Evolutionary conservation across 2,329 filamentous ascomycete genomes (phyloP), one percentile per base, ranked within the genome.

Genomic region (Calonectria montana): DNA sequence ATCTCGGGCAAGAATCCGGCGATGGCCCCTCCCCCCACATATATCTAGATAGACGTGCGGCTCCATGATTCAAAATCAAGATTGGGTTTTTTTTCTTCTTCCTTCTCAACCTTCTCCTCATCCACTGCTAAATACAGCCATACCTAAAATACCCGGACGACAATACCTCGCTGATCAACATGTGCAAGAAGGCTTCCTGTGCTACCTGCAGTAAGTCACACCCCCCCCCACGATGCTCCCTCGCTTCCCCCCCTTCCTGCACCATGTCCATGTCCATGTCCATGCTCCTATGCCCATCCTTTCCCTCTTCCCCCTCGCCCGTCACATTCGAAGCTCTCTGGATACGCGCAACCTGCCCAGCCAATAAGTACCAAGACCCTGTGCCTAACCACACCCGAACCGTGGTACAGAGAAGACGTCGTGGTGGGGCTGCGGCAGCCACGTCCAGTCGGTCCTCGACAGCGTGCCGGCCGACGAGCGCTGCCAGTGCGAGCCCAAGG

Each of bases 381-480:
- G 13, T 16, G 13, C 43, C 63, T 53, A 69, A 63, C 43, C 45
- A 15, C n/a, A 15, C n/a, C 43, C 21, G 39, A 55, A 31, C 23
- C 4, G 21, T 47, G 37, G 48, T 57, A 23, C 31, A 80, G 78
- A 77, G 18, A 79, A 78, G 69, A 72, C 79, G 47, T 74, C 90
- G 67, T 94, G 92, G 92, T 90, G 86, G 84, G 92, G 91, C 73
- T 93, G 92, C 82, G 91, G 91, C 73, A 85, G 77, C 72, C 90
- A 94, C 83, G 85, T 93, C 75, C 84, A 89, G 15, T 81, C 81
- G 18, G 91, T 94, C 76, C 89, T 94, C 85, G 89, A 92, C 80
- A 78, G 81, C 29, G 81, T 94, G 50, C 87, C 91, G 5, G 83
- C 86, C 41, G 82, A 85, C 7, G 86, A 94, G 47, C 89, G 92